Conservation (phyloP, 306 rosid species). For the Pterocarpus macrocarpus region DNA sequence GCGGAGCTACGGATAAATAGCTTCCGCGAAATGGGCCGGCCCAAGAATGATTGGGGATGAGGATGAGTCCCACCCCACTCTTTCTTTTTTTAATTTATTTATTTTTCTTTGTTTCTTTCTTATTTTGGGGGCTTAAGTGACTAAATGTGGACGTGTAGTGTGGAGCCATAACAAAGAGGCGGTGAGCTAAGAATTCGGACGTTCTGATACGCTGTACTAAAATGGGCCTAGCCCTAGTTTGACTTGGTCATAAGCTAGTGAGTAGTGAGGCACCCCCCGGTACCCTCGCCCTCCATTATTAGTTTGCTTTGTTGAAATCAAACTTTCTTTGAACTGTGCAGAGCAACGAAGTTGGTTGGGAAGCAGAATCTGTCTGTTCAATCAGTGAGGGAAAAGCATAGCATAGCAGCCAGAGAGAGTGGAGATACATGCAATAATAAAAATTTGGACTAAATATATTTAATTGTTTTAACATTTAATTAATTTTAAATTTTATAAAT, state of each 20-base stretch:
- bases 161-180: slow-evolving; percentile 10
- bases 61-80: slow-evolving; percentile 32
- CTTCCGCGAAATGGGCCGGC: slow-evolving; percentile 63
- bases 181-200: slow-evolving; percentile 22
- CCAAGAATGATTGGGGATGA: slow-evolving; percentile 59
- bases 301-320: slow-evolving; percentile 7
- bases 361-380: slow-evolving; percentile 16
- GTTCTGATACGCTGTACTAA: slow-evolving; percentile 37
- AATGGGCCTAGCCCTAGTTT: slow-evolving; percentile 39
- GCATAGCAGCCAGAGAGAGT: slow-evolving; percentile 24
- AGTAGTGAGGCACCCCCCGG: background rate
- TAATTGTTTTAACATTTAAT: too few relatives aligned
- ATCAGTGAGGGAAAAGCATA: background rate
- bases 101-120: background rate
- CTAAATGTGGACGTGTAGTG: slow-evolving; percentile 5
- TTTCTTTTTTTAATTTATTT: background rate
- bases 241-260: slow-evolving; percentile 49
- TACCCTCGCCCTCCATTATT: slow-evolving; percentile 17
- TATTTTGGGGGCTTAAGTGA: background rate
- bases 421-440: background rate
- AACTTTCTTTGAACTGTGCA: background rate
- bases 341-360: slow-evolving; percentile 9
- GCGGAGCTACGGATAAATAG: slow-evolving; percentile 11
- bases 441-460: too few relatives aligned
- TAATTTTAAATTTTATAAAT: too few relatives aligned